A percentile compares a stretch with the other conserved stretches of the same genome.
Conservation (phyloP, 208 protist genomes). For the Crithidia expoeki region DNA sequence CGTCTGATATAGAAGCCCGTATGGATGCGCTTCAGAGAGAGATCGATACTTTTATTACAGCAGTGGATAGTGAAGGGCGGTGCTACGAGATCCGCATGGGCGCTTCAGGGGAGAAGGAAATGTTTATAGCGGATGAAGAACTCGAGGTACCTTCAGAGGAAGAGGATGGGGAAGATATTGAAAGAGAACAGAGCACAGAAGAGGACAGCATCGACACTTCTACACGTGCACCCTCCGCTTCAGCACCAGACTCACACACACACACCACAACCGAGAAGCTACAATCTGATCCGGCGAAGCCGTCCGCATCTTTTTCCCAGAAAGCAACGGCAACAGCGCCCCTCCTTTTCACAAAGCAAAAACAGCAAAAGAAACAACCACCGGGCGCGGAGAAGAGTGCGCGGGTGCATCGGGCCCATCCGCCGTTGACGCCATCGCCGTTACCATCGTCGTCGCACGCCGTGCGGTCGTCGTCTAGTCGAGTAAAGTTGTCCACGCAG, state of each 20-base stretch:
- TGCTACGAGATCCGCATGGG: conserved; percentile 70
- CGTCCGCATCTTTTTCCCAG: background rate
- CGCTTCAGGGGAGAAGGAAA: conserved; percentile 44
- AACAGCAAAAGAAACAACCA: background rate
- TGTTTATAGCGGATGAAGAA: conserved; percentile 59
- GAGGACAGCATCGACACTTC: background rate
- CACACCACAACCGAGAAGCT: background rate
- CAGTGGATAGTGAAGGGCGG: conserved; percentile 77
- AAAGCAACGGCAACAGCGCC: background rate
- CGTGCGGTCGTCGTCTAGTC: background rate
- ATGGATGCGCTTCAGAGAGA: conserved; percentile 51
- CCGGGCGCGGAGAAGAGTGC: conserved; percentile 7
- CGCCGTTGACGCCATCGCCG: background rate
- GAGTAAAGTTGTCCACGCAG: background rate
- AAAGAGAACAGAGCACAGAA: background rate
- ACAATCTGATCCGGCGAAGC: background rate
- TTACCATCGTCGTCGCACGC: background rate
- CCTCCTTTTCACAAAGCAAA: background rate
- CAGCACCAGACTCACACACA: background rate
- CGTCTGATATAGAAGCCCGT: conserved; percentile 46
- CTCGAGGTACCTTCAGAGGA: background rate
- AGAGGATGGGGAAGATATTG: conserved; percentile 7
- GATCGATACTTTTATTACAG: conserved; percentile 85
- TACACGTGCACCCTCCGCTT: background rate
- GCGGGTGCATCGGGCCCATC: background rate